phyloP scores from a whole-genome alignment of 2,329 filamentous ascomycete genomes.

The Alternaria viburni region DNA sequence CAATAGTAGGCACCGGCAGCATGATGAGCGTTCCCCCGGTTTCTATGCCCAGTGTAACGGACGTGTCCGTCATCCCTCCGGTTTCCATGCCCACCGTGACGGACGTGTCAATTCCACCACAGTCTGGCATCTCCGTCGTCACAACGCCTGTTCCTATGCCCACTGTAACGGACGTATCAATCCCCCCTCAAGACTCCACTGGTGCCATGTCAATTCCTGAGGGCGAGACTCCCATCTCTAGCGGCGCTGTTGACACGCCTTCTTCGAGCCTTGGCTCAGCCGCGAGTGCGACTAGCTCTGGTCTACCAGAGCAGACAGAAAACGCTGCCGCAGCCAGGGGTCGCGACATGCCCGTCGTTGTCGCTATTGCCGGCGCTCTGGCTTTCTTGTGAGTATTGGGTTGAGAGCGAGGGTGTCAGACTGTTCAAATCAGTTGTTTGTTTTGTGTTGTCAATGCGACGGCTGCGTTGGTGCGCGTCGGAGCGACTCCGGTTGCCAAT shows the following conservation, averaged over 20 bases:
- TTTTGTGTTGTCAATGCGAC: neutral
- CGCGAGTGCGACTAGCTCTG: neutral
- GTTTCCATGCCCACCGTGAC: constrained; percentile 12
- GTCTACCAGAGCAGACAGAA: constrained; percentile 10
- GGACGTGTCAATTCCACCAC: constrained; percentile 13
- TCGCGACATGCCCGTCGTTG: constrained; percentile 14
- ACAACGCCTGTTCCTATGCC: constrained; percentile 12
- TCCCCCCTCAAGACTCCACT: constrained; percentile 26
- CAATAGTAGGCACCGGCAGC: constrained; percentile 12
- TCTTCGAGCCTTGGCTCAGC: neutral
- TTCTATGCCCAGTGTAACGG: constrained; percentile 16
- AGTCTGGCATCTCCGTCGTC: constrained; percentile 10
- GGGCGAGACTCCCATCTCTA: constrained; percentile 8
- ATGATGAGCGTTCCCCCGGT: constrained; percentile 14
- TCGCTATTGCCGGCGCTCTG: constrained; percentile 33
- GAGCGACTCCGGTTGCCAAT: neutral
- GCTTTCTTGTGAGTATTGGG: constrained; percentile 24
- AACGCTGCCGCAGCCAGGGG: constrained; percentile 28
- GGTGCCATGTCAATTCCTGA: neutral
- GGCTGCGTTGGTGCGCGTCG: neutral
- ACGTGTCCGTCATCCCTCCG: constrained; percentile 8
- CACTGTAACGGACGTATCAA: constrained; percentile 17
- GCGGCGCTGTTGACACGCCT: constrained; percentile 6
- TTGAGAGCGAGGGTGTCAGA: neutral
- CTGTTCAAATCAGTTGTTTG: neutral